Base-by-base conservation (phyloP, 331 rosid genomes). In the Malus hybrid region DNA sequence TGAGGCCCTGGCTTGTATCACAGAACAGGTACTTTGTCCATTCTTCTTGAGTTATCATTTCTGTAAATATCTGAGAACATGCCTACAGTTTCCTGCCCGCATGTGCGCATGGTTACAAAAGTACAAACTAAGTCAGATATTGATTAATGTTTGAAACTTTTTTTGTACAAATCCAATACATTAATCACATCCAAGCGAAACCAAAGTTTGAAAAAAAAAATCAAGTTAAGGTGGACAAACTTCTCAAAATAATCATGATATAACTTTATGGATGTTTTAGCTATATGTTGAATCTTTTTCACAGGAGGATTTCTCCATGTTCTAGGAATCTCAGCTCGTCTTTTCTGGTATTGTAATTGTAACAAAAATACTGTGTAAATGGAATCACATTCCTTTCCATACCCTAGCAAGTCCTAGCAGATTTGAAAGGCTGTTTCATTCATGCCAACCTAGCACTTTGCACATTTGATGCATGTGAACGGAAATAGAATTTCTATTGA, bases 1-100 rank as follows among this genome's bases (percentile, higher is more conserved):
- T 50, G 97, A 94, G 87, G 99, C 99, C 84, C 42, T 94, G 96
- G 96, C 97, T 68, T 92, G 99, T 80, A 89, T 94, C 82, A 91
- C 99, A 26, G 97, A 94, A 76, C 99, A 94, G 96, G 99, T 94
- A 85, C 71, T 34, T 44, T 28, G 52, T 74, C 63, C 29, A 61
- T 70, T 65, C 29, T 56, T 34, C 70, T 72, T 58, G 53, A 33
- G 74, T 70, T 56, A 63, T 50, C 18, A 10, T 65, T 61, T 76
- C 28, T 7, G 11, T 46, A 48, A 20, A 77, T 48, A 28, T 36
- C 28, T 14, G 34, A 71, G 63, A 70, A 79, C 39, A 36, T 68
- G 79, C 61, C 18, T 44, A 11, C 16, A n/a, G 69, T 66, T 75
- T 46, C 46, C 46, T 39, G 46, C 46, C 46, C 4, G 46, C 46